Evolutionary conservation across 2,329 filamentous ascomycete species (phyloP).

Genomic region (Zymoseptoria ardabiliae): DNA sequence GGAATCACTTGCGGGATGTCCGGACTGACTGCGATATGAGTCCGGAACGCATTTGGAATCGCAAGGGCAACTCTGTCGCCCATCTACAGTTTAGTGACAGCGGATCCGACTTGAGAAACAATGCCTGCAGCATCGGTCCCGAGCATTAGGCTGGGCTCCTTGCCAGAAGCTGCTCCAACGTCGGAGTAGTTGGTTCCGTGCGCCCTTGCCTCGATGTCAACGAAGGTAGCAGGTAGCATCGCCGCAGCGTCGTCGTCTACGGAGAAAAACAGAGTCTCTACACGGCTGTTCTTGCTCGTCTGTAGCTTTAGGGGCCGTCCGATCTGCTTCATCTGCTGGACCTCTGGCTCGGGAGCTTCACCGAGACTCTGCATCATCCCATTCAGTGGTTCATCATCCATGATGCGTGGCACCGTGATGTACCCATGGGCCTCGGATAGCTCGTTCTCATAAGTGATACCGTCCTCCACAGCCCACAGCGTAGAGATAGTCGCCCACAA

Average conservation of each 20-base stretch:
- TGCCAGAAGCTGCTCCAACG: background rate
- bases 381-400: background rate
- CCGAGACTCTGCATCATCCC: background rate
- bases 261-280: background rate
- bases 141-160: background rate
- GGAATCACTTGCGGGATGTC: background rate
- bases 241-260: background rate
- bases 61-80: constrained; percentile 6
- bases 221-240: background rate
- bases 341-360: background rate
- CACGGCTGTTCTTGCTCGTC: background rate
- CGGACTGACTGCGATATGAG: background rate
- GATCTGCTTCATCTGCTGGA: background rate
- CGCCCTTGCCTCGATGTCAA: constrained; percentile 2
- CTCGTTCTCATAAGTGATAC: background rate
- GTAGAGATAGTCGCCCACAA: background rate
- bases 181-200: constrained; percentile 1
- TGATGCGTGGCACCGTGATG: background rate
- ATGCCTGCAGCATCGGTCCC: constrained; percentile 2
- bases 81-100: background rate
- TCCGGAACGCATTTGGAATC: background rate
- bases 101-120: constrained; percentile 2
- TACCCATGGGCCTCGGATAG: background rate
- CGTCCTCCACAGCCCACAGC: background rate
- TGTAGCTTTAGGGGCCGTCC: background rate